Conservation (phyloP, 345 rosid species). For the Eutrema heterophyllum region DNA sequence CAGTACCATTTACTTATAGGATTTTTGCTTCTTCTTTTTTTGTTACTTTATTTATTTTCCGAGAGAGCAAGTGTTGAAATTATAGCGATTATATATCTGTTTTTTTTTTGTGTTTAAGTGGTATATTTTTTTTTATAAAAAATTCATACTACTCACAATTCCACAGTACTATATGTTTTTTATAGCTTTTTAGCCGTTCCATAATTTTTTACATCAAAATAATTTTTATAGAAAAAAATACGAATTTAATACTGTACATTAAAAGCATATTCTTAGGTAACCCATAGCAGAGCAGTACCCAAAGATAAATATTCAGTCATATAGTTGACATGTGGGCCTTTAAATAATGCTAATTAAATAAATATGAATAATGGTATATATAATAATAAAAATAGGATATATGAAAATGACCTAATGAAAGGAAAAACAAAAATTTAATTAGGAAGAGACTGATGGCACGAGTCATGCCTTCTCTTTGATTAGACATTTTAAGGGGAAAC, state of each 20-base stretch:
- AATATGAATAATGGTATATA: not conserved
- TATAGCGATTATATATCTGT: not conserved
- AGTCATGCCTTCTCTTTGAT: conserved; percentile 20
- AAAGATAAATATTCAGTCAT: not conserved
- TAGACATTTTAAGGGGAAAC: conserved; percentile 3
- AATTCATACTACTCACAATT: not conserved
- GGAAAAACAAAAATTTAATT: not conserved
- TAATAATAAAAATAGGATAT: not conserved
- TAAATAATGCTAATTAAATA: not conserved
- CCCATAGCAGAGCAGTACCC: not conserved
- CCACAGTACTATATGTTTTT: not conserved
- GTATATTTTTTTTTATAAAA: too few species aligned
- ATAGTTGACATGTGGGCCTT: conserved; percentile 1
- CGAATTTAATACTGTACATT: not conserved
- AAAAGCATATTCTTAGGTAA: not conserved
- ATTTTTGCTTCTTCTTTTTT: not conserved
- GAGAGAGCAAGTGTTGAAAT: not conserved
- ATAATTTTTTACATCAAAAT: not conserved
- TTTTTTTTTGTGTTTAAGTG: too few species aligned
- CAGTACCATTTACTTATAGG: not conserved
- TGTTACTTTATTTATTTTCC: too few species aligned
- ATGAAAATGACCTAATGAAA: not conserved
- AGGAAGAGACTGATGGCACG: conserved; percentile 20
- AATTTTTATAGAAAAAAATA: too few species aligned
- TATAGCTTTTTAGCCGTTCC: not conserved